phyloP scores from a whole-genome alignment of 345 rosid species.

The Rubroshorea leprosula region DNA sequence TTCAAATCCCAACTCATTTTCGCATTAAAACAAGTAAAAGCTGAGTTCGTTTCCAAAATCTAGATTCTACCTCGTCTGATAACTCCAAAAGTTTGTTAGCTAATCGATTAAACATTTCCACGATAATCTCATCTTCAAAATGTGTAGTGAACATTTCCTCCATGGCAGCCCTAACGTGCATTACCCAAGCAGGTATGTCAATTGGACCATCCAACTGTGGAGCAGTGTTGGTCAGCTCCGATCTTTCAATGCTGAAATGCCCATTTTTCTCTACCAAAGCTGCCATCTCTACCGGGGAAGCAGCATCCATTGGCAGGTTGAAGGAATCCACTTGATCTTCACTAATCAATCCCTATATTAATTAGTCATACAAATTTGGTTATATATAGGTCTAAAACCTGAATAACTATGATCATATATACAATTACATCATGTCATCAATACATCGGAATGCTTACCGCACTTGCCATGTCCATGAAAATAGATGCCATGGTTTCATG shows the following conservation, averaged over 20 bases:
- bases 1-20: conserved; percentile 14
- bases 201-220: conserved; percentile 23
- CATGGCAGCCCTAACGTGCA: conserved; percentile 48
- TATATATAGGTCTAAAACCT: background rate
- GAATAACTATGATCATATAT: background rate
- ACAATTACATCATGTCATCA: no score
- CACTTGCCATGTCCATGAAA: conserved; percentile 26
- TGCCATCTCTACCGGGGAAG: conserved; percentile 34
- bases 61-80: conserved; percentile 26
- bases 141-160: conserved; percentile 40
- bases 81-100: conserved; percentile 22
- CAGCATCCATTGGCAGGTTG: conserved; percentile 44
- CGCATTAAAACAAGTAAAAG: conserved; percentile 29
- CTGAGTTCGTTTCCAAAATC: conserved; percentile 30
- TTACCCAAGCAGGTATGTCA: conserved; percentile 27
- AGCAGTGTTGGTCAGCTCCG: conserved; percentile 37
- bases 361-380: no score
- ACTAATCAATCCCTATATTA: conserved; percentile 32
- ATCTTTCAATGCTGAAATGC: conserved; percentile 30
- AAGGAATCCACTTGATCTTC: conserved; percentile 49
- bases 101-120: conserved; percentile 34
- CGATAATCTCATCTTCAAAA: conserved; percentile 28
- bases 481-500: conserved; percentile 14
- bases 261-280: conserved; percentile 30
- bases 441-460: conserved; percentile 15